Base-by-base conservation (phyloP, 176 grass and related monocot species). In the Oryza coarctata region DNA sequence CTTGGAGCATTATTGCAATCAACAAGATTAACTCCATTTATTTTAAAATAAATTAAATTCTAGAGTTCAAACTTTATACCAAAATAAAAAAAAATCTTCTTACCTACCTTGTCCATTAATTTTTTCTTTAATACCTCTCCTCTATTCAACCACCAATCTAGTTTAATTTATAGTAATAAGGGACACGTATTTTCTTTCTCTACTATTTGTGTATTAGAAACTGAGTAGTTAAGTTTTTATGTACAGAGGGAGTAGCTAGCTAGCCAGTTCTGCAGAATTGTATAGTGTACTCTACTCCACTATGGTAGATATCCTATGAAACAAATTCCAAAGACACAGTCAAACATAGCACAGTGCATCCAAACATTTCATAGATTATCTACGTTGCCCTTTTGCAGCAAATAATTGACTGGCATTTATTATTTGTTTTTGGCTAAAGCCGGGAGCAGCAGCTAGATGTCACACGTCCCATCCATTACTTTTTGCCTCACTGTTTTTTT, bases 231-330 rank as follows among this genome's bases (percentile, higher is more conserved):
- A n/a, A n/a, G n/a, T n/a, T n/a, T n/a, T n/a, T n/a, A n/a, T n/a
- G n/a, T n/a, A n/a, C n/a, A n/a, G n/a, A n/a, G n/a, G n/a, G n/a
- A n/a, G n/a, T 71, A 52, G 71, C 62, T 45, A 71, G 50, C 55
- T 22, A 10, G 4, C 17, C 55, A 23, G 55, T 7, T 73, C 25
- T 18, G 5, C 20, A 71, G 9, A 38, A 68, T 30, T 88, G 44
- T 33, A 79, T 33, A 79, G 30, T 3, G 61, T 25, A 80, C 77
- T 89, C 77, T 27, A 76, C 77, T 89, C 77, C n/a, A 76, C 29
- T 36, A 5, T 7, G 5, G 1, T 3, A 9, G 10, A 60, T 67
- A 57, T 55, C 40, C 27, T 6, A 73, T 22, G 79, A 79, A 74
- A 26, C 75, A 63, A 80, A 36, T 31, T 79, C 61, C 70, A 74